These are phyloP conservation scores for Coniochaeta sp. DNA, from an alignment of 2,329 filamentous ascomycete genomes.

Conservation along the genomic window DNA sequence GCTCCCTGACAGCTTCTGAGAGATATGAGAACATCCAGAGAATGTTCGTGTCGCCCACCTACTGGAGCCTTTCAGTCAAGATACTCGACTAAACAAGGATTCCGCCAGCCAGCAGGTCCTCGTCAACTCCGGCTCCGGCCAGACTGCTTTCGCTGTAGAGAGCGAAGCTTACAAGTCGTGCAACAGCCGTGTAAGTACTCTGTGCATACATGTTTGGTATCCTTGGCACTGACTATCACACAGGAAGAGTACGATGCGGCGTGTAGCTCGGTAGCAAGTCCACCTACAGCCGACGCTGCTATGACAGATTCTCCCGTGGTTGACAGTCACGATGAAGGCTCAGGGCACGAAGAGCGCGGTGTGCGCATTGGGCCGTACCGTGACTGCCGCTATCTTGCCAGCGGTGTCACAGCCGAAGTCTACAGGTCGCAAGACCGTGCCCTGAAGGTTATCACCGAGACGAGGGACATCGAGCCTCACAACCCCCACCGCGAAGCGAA, in stretches of 20 bases:
- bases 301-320: background rate
- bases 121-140: slow-evolving; percentile 14
- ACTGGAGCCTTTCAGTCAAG: background rate
- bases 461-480: slow-evolving; percentile 69
- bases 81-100: background rate
- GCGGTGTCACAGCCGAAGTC: slow-evolving; percentile 74
- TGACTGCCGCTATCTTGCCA: slow-evolving; percentile 46
- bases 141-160: slow-evolving; percentile 58
- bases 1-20: slow-evolving; percentile 46
- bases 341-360: slow-evolving; percentile 18
- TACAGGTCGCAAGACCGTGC: slow-evolving; percentile 62
- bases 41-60: slow-evolving; percentile 41
- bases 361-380: slow-evolving; percentile 45
- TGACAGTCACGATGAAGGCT: slow-evolving; percentile 3
- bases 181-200: slow-evolving; percentile 43
- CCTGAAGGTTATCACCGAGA: slow-evolving; percentile 78
- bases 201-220: background rate
- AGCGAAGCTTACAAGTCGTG: slow-evolving; percentile 53
- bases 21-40: slow-evolving; percentile 56
- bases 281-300: slow-evolving; percentile 5
- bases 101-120: slow-evolving; percentile 10
- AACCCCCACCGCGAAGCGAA: slow-evolving; percentile 72
- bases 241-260: slow-evolving; percentile 53
- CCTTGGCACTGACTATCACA: background rate
- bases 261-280: slow-evolving; percentile 20